These are phyloP conservation scores for Saccharomyces hybrid DNA, from an alignment of 1,139 yeast species.

Conservation along the genomic window DNA sequence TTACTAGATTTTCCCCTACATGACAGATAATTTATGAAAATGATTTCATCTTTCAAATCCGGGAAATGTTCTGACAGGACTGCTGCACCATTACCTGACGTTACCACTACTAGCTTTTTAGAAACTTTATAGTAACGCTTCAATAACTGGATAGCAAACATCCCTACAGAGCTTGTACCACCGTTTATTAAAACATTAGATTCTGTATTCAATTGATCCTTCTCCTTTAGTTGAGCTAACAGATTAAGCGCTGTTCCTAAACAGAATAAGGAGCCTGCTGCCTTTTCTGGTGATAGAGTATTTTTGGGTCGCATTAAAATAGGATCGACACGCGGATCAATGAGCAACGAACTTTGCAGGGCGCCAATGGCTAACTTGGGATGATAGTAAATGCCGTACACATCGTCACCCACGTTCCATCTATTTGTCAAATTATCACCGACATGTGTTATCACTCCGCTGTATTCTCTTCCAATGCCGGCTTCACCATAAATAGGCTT, in stretches of 20 bases:
- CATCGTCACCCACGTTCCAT: slow-evolving; percentile 55
- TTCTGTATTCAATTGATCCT: slow-evolving; percentile 22
- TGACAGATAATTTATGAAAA: slow-evolving; percentile 26
- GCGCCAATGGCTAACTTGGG: slow-evolving; percentile 44
- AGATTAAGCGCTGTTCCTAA: slow-evolving; percentile 51
- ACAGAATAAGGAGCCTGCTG: slow-evolving; percentile 49
- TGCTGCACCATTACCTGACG: slow-evolving; percentile 33
- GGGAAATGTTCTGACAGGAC: slow-evolving; percentile 25
- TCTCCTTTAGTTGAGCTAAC: slow-evolving; percentile 31
- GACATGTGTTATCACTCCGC: slow-evolving; percentile 55
- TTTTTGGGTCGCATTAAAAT: slow-evolving; percentile 41
- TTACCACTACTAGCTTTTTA: slow-evolving; percentile 39
- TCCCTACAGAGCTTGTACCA: slow-evolving; percentile 65
- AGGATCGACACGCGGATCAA: slow-evolving; percentile 37
- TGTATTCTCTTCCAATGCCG: slow-evolving; percentile 62
- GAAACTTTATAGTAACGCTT: slow-evolving; percentile 40
- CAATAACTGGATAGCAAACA: slow-evolving; percentile 50
- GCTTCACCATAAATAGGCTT: slow-evolving; percentile 37
- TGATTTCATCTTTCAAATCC: slow-evolving; percentile 21
- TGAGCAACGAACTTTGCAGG: slow-evolving; percentile 41
- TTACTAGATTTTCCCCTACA: slow-evolving; percentile 26
- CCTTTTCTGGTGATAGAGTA: slow-evolving; percentile 42
- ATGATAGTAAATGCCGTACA: slow-evolving; percentile 48
- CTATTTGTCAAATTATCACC: slow-evolving; percentile 39
- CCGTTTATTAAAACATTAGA: slow-evolving; percentile 53